Conservation (phyloP, 352 stramenopile species). For the Aphanomyces cochlioides region DNA sequence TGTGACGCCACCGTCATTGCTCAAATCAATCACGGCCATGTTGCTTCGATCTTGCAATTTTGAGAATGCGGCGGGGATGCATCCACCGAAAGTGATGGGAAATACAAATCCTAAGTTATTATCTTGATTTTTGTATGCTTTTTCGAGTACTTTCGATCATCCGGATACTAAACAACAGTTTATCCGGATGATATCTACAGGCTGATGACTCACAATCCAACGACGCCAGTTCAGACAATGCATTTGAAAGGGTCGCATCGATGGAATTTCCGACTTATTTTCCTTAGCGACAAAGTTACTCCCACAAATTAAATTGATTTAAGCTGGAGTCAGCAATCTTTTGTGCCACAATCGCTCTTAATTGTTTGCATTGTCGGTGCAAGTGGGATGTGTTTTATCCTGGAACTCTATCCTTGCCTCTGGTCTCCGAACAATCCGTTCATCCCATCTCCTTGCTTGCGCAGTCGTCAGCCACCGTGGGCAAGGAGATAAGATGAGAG, state of each 20-base stretch:
- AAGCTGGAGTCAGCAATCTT: too few species aligned
- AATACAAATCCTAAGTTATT: constrained; percentile 7
- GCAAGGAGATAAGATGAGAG: too few species aligned
- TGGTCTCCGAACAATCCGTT: too few species aligned
- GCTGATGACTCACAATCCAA: too few species aligned
- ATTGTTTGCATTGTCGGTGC: too few species aligned
- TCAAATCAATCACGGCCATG: constrained; percentile 49
- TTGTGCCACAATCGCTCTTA: too few species aligned
- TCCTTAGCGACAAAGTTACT: too few species aligned
- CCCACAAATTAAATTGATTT: too few species aligned
- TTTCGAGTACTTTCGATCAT: constrained; percentile 13
- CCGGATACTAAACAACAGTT: background rate
- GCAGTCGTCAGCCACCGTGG: too few species aligned
- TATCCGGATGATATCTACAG: constrained; percentile 7
- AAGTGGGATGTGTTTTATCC: too few species aligned
- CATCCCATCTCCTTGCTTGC: too few species aligned
- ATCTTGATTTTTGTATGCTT: constrained; percentile 27
- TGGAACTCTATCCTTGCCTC: too few species aligned
- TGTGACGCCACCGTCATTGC: constrained; percentile 85
- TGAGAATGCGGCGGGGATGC: constrained; percentile 17
- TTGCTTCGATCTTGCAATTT: constrained; percentile 11
- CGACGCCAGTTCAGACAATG: background rate
- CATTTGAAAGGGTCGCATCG: background rate
- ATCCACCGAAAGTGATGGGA: background rate
- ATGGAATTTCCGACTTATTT: background rate